Base-by-base conservation (phyloP, 306 rosid genomes). In the Acmispon strigosus region DNA sequence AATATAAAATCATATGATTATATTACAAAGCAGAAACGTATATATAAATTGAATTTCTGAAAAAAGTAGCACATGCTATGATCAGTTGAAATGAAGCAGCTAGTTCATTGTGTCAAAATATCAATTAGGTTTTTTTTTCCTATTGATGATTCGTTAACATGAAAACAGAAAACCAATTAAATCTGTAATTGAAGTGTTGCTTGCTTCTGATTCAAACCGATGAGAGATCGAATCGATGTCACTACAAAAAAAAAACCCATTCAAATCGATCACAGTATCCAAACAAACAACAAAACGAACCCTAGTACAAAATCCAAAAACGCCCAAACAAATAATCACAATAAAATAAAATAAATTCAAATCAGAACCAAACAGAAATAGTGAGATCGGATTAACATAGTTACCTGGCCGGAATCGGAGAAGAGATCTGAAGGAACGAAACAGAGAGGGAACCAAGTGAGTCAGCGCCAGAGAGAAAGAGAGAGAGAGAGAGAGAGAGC, bases 351-450 rank as follows among this genome's bases (percentile, higher is more conserved):
- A 27, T 2, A 45, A 62, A 60, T 15, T 27, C 19, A 34, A 79
- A 75, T 61, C 70, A 51, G 53, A 60, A 22, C 3, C 29, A 20
- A 15, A 6, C 1, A 7, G 13, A 27, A 15, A 70, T 48, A 41
- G 60, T n/a, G 50, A 66, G 74, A 79, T 71, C 70, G 66, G 74
- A 34, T 6, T 16, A 20, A 60, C 9, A 6, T 10, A 45, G 69
- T 52, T 53, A 83, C 86, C 84, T 75, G 55, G 37, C 84, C 71
- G 55, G 37, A 65, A 71, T 44, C 37, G 45, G 65, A 41, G 44
- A 66, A 68, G 69, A 74, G 84, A 83, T 79, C 84, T 61, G 79
- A 62, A 32, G 75, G 52, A 72, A 1, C 3, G 70, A 72, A 59
- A 65, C 7, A 4, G 49, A 44, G 48, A 43, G 47, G 10, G 27